A percentile compares a stretch with the other conserved stretches of the same genome.
phyloP scores from a whole-genome alignment of 441 rosid genomes.

The Biscutella laevigata region DNA sequence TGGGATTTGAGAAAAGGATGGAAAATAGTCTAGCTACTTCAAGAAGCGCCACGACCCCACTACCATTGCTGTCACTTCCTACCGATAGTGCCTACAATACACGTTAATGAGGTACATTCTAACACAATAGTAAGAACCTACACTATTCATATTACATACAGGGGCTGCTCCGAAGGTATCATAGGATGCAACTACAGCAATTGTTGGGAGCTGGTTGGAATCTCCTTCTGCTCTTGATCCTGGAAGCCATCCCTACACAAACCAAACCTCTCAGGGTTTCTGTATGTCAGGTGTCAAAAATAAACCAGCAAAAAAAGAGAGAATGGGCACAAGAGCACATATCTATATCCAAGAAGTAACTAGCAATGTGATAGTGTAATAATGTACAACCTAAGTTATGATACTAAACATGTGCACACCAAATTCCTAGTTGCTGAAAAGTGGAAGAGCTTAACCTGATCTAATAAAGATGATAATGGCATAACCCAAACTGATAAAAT shows the following conservation, averaged over 20 bases:
- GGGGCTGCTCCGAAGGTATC: slow-evolving; percentile 98
- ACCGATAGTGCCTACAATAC: slow-evolving; percentile 73
- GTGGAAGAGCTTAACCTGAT: neutral
- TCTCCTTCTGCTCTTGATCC: slow-evolving; percentile 88
- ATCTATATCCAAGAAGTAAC: neutral
- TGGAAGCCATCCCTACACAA: slow-evolving; percentile 86
- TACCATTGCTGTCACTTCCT: slow-evolving; percentile 96
- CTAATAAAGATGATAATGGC: neutral
- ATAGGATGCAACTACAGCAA: slow-evolving; percentile 91
- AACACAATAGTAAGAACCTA: slow-evolving; percentile 3
- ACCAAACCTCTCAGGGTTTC: slow-evolving; percentile 17
- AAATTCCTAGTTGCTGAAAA: slow-evolving; percentile 10
- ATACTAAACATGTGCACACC: neutral
- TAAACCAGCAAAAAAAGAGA: neutral
- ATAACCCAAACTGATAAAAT: neutral
- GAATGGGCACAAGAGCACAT: neutral
- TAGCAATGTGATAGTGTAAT: neutral
- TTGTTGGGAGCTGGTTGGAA: slow-evolving; percentile 78
- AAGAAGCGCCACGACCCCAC: slow-evolving; percentile 88
- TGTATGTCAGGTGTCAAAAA: neutral
- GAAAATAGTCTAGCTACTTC: slow-evolving; percentile 94
- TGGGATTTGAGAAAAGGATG: slow-evolving; percentile 82
- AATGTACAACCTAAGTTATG: neutral
- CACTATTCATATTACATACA: slow-evolving; percentile 41
- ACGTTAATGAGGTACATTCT: slow-evolving; percentile 20